Evolutionary conservation across 129 eudicot species (phyloP), one percentile per base, ranked within the genome.

Genomic region (Centella asiatica): DNA sequence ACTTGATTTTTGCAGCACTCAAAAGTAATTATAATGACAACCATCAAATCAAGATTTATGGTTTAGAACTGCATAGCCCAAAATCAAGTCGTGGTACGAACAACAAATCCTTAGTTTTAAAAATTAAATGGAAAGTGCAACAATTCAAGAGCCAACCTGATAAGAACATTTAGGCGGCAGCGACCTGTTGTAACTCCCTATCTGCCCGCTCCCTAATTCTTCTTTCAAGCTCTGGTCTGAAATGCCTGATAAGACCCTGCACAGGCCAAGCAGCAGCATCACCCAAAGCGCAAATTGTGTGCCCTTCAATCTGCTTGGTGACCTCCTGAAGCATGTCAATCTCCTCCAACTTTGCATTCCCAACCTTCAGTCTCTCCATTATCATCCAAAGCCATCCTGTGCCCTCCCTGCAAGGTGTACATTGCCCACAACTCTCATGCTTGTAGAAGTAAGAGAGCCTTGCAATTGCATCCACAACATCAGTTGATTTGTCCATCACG

Each of bases 241-340:
- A 92, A 61, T 92, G 98, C 79, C 98, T 81, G 18, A 87, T 92
- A 68, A 92, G 98, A 64, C 98, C 98, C 74, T 92, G 98, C 76
- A 92, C 98, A 23, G 98, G 98, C 98, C 98, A 92, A 45, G 98
- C 98, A 53, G 97, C 95, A 5, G 95, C 97, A 76, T 89, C 95
- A 12, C 95, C 97, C 61, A 89, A 64, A 0, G 97, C 97, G 67
- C 97, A 89, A 26, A 89, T 89, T 2, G 97, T 89, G 73, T 89
- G 97, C 60, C 97, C 97, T 74, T 89, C 95, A 60, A 89, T 89
- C 77, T 89, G 95, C 73, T 89, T 89, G 18, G 95, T 89, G 64
- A 89, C 77, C 79, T 89, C 97, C 26, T 89, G 95, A 37, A 89
- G 88, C 97, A 89, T 89, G 72, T 89, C 95, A 42, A 89, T 78